Percentiles rank a stretch among this genome's conserved stretches.
These are phyloP conservation scores for Nitzschia putrida DNA, from an alignment of 108 stramenopile genomes.

Conservation along the genomic window DNA sequence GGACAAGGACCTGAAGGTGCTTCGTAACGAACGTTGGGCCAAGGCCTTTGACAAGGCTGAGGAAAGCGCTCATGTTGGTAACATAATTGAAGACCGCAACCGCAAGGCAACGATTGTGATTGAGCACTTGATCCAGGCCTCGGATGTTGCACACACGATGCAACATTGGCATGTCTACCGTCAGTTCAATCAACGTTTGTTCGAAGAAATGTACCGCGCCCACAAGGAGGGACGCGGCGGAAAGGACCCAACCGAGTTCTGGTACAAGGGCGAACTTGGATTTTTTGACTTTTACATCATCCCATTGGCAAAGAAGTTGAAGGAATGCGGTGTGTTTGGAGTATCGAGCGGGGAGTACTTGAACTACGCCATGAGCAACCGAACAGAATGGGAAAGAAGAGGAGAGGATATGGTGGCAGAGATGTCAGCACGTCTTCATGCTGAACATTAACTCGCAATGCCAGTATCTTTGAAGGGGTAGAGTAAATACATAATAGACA, in stretches of 20 bases:
- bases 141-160: conserved; percentile 31
- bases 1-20: conserved; percentile 7
- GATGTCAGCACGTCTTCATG: background rate
- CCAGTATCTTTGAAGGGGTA: no score
- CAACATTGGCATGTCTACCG: conserved; percentile 29
- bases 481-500: no score
- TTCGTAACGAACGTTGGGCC: conserved; percentile 1
- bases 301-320: background rate
- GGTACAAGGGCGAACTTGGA: conserved; percentile 2
- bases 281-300: conserved; percentile 7
- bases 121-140: conserved; percentile 30
- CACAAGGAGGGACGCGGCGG: conserved; percentile 8
- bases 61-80: background rate
- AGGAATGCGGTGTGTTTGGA: conserved; percentile 3
- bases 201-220: conserved; percentile 22
- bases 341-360: background rate
- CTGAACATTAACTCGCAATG: background rate
- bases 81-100: background rate
- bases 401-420: conserved; percentile 5
- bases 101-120: conserved; percentile 28
- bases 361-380: conserved; percentile 3
- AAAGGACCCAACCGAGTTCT: conserved; percentile 18
- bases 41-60: conserved; percentile 5
- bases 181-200: conserved; percentile 17
- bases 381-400: background rate